Evolutionary conservation across 2,329 filamentous ascomycete species (phyloP).

Genomic region (Tolypocladium amazonense): DNA sequence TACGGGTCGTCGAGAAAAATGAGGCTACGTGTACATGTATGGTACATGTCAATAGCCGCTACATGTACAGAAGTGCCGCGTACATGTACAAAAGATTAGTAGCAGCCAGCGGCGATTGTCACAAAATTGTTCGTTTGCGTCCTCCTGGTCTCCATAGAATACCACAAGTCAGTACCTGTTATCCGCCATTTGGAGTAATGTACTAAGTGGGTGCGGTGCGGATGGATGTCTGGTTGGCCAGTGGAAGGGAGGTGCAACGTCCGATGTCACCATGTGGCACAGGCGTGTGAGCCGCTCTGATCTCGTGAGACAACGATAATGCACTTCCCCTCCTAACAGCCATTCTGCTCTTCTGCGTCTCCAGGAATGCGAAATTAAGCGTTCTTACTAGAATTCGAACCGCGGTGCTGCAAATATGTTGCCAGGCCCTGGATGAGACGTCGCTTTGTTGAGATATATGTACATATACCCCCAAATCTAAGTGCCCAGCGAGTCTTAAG

Average conservation of each 20-base stretch:
- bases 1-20: not conserved
- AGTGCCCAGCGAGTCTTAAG: not conserved
- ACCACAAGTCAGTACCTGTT: not conserved
- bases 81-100: too few species aligned
- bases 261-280: constrained; percentile 1
- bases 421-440: too few species aligned
- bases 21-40: not conserved
- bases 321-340: not conserved
- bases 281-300: not conserved
- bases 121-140: not conserved
- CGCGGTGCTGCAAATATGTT: not conserved
- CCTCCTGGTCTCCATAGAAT: not conserved
- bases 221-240: not conserved
- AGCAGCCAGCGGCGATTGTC: not conserved
- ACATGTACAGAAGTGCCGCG: too few species aligned
- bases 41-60: too few species aligned
- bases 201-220: not conserved
- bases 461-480: too few species aligned
- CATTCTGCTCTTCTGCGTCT: too few species aligned
- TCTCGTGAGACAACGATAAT: constrained; percentile 1
- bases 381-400: not conserved
- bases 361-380: not conserved
- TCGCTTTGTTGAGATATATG: too few species aligned
- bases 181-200: not conserved
- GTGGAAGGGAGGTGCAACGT: not conserved